Evolutionary conservation across 2,329 filamentous ascomycete genomes (phyloP).

Genomic region (Exophiala spinifera): DNA sequence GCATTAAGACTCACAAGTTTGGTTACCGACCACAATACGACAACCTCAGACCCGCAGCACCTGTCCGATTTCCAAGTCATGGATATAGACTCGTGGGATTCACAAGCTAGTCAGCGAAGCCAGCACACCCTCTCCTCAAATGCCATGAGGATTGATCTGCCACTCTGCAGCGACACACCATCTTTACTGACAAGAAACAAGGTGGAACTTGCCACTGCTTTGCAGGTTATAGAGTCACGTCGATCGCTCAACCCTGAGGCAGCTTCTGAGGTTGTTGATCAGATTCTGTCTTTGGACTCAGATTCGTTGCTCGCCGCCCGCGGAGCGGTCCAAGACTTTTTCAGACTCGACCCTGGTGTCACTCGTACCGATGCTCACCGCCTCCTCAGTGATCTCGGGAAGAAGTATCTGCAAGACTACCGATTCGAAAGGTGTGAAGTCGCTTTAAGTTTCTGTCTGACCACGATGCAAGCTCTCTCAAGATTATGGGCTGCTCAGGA

Average conservation of each 20-base stretch:
- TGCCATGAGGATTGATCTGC: constrained; percentile 12
- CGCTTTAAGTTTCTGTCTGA: constrained; percentile 64
- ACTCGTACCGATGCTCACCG: constrained; percentile 37
- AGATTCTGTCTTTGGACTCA: constrained; percentile 20
- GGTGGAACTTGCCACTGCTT: constrained; percentile 12
- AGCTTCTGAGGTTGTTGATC: constrained; percentile 12
- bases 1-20: constrained; percentile 4
- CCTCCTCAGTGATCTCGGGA: constrained; percentile 48
- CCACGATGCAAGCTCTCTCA: constrained; percentile 63
- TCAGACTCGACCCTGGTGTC: constrained; percentile 11
- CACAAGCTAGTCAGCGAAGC: constrained; percentile 10
- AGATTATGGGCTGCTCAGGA: constrained; percentile 59
- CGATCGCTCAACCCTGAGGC: constrained; percentile 11
- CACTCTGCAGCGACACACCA: constrained; percentile 10
- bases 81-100: constrained; percentile 12
- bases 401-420: constrained; percentile 51
- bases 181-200: constrained; percentile 7
- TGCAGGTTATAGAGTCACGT: constrained; percentile 14
- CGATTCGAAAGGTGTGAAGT: constrained; percentile 72
- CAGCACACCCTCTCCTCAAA: neutral
- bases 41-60: neutral
- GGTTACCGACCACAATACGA: constrained; percentile 1
- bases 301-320: constrained; percentile 17
- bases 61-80: constrained; percentile 10
- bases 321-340: constrained; percentile 16